These are phyloP conservation scores for Penicillium crustosum DNA, from an alignment of 2,329 filamentous ascomycete genomes.

Conservation along the genomic window DNA sequence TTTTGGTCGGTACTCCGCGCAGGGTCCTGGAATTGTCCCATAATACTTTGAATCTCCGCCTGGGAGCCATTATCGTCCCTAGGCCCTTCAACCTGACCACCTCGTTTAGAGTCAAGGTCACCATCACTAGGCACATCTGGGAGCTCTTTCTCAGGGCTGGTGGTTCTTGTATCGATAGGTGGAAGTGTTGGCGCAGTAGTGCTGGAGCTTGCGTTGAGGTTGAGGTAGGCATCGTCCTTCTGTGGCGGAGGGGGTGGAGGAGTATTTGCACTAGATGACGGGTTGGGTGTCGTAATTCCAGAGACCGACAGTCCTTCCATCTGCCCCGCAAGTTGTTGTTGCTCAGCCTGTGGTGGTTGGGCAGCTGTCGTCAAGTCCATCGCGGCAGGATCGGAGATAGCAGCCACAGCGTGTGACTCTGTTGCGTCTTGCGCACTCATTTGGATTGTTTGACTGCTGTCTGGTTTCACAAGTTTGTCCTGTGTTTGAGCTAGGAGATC, in stretches of 20 bases:
- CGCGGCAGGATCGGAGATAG: constrained; percentile 3
- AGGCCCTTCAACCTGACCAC: constrained; percentile 59
- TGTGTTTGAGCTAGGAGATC: constrained; percentile 20
- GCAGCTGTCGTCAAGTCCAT: constrained; percentile 7
- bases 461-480: constrained; percentile 19
- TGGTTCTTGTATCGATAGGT: constrained; percentile 39
- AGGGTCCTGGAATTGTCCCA: constrained; percentile 87
- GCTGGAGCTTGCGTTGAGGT: constrained; percentile 50
- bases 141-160: constrained; percentile 40
- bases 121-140: constrained; percentile 35
- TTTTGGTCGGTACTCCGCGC: constrained; percentile 70
- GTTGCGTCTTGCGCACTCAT: constrained; percentile 16
- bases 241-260: constrained; percentile 47
- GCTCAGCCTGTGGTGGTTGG: constrained; percentile 17
- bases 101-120: constrained; percentile 47
- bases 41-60: constrained; percentile 93
- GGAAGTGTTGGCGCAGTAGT: constrained; percentile 38
- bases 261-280: constrained; percentile 18
- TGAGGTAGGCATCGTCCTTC: constrained; percentile 54
- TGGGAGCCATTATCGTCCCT: constrained; percentile 66
- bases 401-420: constrained; percentile 1
- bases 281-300: constrained; percentile 20
- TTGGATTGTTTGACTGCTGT: constrained; percentile 10
- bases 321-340: constrained; percentile 28
- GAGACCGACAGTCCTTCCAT: constrained; percentile 36